These are phyloP conservation scores for Tuber aestivum DNA, from an alignment of 495 filamentous ascomycete genomes.

Conservation along the genomic window DNA sequence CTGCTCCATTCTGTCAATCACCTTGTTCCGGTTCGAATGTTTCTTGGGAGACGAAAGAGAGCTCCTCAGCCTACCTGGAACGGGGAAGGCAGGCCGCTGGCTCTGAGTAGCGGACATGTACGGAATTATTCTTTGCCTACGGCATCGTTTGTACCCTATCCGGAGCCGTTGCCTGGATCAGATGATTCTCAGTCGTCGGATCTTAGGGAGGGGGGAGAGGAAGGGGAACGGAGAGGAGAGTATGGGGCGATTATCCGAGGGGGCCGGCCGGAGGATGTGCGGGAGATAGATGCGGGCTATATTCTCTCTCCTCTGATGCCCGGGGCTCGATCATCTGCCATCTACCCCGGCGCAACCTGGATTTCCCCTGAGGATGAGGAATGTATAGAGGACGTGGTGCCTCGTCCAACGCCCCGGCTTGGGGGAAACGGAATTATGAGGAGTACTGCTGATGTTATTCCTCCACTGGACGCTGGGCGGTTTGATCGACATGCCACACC, in stretches of 20 bases:
- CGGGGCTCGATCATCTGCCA: slow-evolving; percentile 24
- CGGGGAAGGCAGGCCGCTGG: neutral
- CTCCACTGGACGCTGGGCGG: neutral
- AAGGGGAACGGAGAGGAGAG: neutral
- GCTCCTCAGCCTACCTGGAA: neutral
- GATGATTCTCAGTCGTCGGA: neutral
- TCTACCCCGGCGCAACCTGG: slow-evolving; percentile 16
- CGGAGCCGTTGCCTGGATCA: neutral
- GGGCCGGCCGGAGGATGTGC: slow-evolving; percentile 21
- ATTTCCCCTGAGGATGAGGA: neutral
- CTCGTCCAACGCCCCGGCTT: neutral
- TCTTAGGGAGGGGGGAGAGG: neutral
- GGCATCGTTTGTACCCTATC: neutral
- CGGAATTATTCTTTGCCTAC: neutral
- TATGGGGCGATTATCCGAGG: slow-evolving; percentile 21
- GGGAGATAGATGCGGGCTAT: slow-evolving; percentile 34
- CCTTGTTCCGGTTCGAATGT: neutral
- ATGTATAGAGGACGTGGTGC: slow-evolving; percentile 3
- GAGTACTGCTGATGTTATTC: neutral
- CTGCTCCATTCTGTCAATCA: neutral
- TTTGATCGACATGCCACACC: neutral
- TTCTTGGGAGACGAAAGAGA: neutral
- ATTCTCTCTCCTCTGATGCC: slow-evolving; percentile 37
- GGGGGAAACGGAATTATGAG: neutral
- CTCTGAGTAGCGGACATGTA: neutral